phyloP scores from a whole-genome alignment of 106 monocot genomes.

The Posidonia australis region DNA sequence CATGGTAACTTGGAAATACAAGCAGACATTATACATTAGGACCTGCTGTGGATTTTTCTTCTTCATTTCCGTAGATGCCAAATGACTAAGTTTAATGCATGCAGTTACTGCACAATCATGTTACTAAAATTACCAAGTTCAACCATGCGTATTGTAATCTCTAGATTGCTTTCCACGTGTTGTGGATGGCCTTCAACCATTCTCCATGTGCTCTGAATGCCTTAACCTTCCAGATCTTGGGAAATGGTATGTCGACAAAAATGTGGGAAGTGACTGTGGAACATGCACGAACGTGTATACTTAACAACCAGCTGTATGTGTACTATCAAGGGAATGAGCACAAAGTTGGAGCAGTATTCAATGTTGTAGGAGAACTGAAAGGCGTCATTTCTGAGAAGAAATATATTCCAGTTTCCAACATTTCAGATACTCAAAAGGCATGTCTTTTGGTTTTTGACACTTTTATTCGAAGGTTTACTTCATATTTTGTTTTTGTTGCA shows the following conservation, averaged over 20 bases:
- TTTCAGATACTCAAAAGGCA: constrained; percentile 60
- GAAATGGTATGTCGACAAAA: constrained; percentile 84
- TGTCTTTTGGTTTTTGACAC: background rate
- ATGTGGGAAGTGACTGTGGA: constrained; percentile 92
- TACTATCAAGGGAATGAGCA: constrained; percentile 24
- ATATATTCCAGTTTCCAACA: constrained; percentile 33
- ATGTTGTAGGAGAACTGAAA: constrained; percentile 55
- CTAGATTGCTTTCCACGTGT: too few relatives aligned
- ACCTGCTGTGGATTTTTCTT: too few relatives aligned
- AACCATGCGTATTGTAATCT: too few relatives aligned
- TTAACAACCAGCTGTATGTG: constrained; percentile 33
- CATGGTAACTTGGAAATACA: too few relatives aligned
- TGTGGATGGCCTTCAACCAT: too few relatives aligned
- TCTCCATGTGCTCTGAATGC: too few relatives aligned
- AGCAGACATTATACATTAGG: too few relatives aligned
- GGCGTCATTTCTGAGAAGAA: constrained; percentile 39
- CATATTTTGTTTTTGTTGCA: background rate
- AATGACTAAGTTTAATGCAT: too few relatives aligned
- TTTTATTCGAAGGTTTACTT: background rate
- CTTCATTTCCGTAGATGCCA: too few relatives aligned
- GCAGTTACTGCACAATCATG: too few relatives aligned
- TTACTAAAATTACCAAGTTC: too few relatives aligned
- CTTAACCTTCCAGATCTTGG: constrained; percentile 52
- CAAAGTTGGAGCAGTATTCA: constrained; percentile 52
- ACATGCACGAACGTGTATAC: constrained; percentile 66